Base-by-base conservation (phyloP, 2,329 filamentous ascomycete genomes). In the Phaeosphaeria sp. region DNA sequence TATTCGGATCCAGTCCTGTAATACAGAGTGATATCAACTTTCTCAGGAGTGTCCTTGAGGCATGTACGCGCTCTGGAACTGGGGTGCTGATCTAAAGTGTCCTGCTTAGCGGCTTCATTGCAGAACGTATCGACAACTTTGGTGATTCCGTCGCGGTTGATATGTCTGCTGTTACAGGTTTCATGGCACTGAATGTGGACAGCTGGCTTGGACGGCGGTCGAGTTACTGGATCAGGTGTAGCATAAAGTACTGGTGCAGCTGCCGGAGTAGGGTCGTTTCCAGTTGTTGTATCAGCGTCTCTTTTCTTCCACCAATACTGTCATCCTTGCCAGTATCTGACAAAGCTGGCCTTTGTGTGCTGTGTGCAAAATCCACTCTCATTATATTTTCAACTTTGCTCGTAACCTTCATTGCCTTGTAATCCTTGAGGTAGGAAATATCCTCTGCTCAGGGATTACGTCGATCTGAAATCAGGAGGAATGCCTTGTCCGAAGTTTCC, bases 261-360 rank as follows among this genome's bases (percentile, higher is more conserved):
- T 6, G 39, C 39, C 7, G 39, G 39, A 42, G 39, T 17, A 42
- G 39, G 6, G 7, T 46, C 46, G 7, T 47, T 23, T 27, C 46
- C 13, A 27, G 46, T 27, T 6, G 21, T 7, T 36, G 46, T 25
- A 21, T 49, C 46, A 11, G 15, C 25, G 30, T n/a, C 46, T 36
- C 46, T 25, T 15, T 49, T 49, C 18, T 36, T 49, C 46, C 46
- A 49, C 46, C 46, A 49, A 49, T 17, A 11, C 21, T 49, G 4
- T 39, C 46, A 25, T 25, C 46, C n/a, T 49, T 49, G 17, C 15
- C 10, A 15, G 46, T 13, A 15, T 49, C 46, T 6, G 46, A 20
- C 3, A 47, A 21, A 10, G 11, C 3, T 5, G 22, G 22, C 17
- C 10, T 27, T 30, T 27, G 36, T 17, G 36, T 46, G 43, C 18